Evolutionary conservation across 352 stramenopile species (phyloP).

Genomic region (Phytophthora fragariae): DNA sequence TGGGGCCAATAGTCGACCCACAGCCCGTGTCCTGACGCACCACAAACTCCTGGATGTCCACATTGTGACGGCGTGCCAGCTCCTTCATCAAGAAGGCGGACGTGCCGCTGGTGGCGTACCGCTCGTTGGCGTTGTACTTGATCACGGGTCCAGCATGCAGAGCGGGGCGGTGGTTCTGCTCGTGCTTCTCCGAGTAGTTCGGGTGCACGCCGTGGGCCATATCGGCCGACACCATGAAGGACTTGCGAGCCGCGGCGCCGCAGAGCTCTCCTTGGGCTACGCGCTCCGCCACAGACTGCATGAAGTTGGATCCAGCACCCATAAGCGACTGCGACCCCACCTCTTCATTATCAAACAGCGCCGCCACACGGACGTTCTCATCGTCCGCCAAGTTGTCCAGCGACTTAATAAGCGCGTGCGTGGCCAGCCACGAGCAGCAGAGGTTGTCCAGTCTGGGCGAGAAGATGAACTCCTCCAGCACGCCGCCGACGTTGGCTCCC

Average conservation of each 20-base stretch:
- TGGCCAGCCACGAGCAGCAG: constrained; percentile 94
- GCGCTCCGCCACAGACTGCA: constrained; percentile 70
- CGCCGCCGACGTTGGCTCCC: constrained; percentile 91
- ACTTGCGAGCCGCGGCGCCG: constrained; percentile 66
- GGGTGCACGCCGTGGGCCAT: constrained; percentile 98
- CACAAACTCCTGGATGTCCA: constrained; percentile 96
- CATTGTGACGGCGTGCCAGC: constrained; percentile 82
- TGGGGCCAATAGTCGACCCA: constrained; percentile 97
- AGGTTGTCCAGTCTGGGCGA: constrained; percentile 98
- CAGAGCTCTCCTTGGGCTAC: constrained; percentile 68
- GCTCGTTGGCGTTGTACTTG: constrained; percentile 98
- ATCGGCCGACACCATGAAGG: constrained; percentile 93
- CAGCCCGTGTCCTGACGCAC: constrained; percentile 97
- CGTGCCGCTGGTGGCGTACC: constrained; percentile 96
- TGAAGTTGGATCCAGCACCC: constrained; percentile 86
- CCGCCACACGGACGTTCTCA: constrained; percentile 90
- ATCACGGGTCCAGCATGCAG: constrained; percentile 97
- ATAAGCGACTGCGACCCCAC: constrained; percentile 92
- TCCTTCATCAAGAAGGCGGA: constrained; percentile 95
- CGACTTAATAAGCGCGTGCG: constrained; percentile 86
- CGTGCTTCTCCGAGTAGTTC: constrained; percentile 97
- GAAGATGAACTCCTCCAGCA: constrained; percentile 96
- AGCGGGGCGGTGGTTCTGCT: constrained; percentile 92
- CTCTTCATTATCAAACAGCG: constrained; percentile 99
- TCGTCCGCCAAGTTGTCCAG: constrained; percentile 74